Evolutionary conservation across 352 stramenopile species (phyloP).

Genomic region (Phytopythium cucurbitacearum): DNA sequence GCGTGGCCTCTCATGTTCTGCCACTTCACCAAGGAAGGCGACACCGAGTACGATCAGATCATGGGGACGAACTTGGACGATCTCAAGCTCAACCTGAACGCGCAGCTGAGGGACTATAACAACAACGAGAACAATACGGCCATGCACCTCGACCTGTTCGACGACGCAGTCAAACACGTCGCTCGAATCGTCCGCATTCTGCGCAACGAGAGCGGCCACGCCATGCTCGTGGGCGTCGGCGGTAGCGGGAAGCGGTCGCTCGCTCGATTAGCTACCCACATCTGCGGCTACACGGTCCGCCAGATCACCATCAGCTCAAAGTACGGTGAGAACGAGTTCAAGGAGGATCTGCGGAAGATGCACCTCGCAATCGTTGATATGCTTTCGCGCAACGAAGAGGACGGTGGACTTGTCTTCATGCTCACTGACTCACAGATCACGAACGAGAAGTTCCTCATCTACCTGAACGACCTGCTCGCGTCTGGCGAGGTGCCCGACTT

Average conservation of each 20-base stretch:
- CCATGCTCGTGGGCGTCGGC: constrained; percentile 92
- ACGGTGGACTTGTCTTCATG: constrained; percentile 91
- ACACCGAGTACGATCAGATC: constrained; percentile 93
- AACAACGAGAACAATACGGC: constrained; percentile 94
- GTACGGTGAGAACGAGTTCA: constrained; percentile 95
- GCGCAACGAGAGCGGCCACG: constrained; percentile 85
- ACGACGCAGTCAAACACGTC: constrained; percentile 96
- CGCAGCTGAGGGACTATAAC: constrained; percentile 93
- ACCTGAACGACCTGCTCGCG: constrained; percentile 94
- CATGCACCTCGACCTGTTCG: constrained; percentile 96
- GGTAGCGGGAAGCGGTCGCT: constrained; percentile 94
- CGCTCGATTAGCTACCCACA: constrained; percentile 90
- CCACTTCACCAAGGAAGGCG: constrained; percentile 93
- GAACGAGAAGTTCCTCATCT: constrained; percentile 96
- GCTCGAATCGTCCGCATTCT: constrained; percentile 94
- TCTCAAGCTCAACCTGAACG: constrained; percentile 86
- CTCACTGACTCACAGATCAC: constrained; percentile 95
- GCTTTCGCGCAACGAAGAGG: constrained; percentile 76
- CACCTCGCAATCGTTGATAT: constrained; percentile 93
- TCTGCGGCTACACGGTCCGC: constrained; percentile 88
- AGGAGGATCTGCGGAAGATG: constrained; percentile 95
- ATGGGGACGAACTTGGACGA: constrained; percentile 86
- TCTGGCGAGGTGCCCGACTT: constrained; percentile 93
- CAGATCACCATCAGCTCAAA: constrained; percentile 95
- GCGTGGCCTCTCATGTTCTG: constrained; percentile 95